Conservation (phyloP, 371 early-diverging fungal genomes). For the Mucor ambiguus region DNA sequence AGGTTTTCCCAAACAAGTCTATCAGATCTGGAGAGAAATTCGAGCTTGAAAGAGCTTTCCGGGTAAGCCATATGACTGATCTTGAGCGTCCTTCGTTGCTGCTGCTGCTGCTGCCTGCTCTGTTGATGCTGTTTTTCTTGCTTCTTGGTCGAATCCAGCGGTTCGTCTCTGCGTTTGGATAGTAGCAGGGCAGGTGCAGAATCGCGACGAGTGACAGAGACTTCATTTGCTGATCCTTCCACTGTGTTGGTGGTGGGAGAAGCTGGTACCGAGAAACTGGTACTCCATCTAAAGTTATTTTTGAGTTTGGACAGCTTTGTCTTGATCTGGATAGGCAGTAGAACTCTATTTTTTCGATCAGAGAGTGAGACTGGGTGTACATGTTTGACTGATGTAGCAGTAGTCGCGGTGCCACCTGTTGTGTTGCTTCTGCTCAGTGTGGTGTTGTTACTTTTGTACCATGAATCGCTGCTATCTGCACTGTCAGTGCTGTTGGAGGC, state of each 20-base stretch:
- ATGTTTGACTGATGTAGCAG: not conserved
- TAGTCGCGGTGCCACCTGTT: not conserved
- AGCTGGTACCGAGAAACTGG: conserved; percentile 1
- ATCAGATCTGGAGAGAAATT: conserved; percentile 18
- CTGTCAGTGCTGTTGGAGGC: not conserved
- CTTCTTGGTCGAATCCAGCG: not conserved
- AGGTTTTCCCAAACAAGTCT: conserved; percentile 17
- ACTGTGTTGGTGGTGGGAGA: conserved; percentile 1
- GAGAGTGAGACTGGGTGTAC: not conserved
- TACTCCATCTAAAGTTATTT: conserved; percentile 4
- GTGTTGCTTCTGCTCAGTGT: conserved; percentile 1
- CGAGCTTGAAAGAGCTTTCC: conserved; percentile 15
- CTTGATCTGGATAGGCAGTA: conserved; percentile 5
- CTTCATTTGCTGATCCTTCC: not conserved
- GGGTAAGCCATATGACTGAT: conserved; percentile 26
- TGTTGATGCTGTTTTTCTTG: conserved; percentile 1
- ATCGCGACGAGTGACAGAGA: conserved; percentile 10
- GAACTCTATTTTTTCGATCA: not conserved
- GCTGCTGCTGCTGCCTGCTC: not conserved
- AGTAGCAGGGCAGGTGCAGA: conserved; percentile 19
- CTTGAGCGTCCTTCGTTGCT: conserved; percentile 12
- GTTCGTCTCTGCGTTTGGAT: not conserved
- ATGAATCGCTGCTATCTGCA: not conserved
- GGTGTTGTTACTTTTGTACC: not conserved
- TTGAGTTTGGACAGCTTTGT: conserved; percentile 1